Percentiles rank a stretch among this genome's conserved stretches.
These are phyloP conservation scores for Hippophae gyantsensis DNA, from an alignment of 306 rosid species.

Conservation along the genomic window DNA sequence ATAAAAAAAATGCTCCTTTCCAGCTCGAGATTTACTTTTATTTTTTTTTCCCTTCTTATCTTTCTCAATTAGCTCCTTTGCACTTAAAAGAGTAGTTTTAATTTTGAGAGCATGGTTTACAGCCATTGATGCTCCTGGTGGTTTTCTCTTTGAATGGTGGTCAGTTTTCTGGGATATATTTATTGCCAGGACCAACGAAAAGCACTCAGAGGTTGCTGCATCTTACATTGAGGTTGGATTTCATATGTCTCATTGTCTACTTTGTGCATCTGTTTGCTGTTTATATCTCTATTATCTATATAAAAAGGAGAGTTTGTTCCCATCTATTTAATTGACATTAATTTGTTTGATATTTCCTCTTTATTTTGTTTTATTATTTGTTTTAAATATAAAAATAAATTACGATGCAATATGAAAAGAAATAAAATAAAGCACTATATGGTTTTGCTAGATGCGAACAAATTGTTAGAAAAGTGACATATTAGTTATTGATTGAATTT, in stretches of 20 bases:
- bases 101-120: constrained; percentile 27
- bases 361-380: too few relatives aligned
- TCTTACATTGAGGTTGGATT: constrained; percentile 91
- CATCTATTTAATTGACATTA: too few relatives aligned
- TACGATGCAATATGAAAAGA: too few relatives aligned
- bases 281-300: background rate
- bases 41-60: background rate
- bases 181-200: constrained; percentile 97
- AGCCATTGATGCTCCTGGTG: constrained; percentile 99
- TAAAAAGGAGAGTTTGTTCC: too few relatives aligned
- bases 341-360: too few relatives aligned
- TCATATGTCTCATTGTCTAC: constrained; percentile 1
- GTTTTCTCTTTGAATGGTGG: constrained; percentile 64
- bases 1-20: constrained; percentile 8
- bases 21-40: constrained; percentile 2
- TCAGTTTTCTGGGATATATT: constrained; percentile 60
- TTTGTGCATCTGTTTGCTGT: constrained; percentile 3
- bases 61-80: background rate
- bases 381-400: too few relatives aligned
- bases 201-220: constrained; percentile 97
- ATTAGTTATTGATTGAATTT: too few relatives aligned
- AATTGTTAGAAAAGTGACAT: too few relatives aligned
- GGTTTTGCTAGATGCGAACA: too few relatives aligned
- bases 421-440: too few relatives aligned
- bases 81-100: background rate